A percentile compares a stretch with the other conserved stretches of the same genome.
Conservation (phyloP, 2,329 filamentous ascomycete genomes). For the Leptosphaerulina australis region DNA sequence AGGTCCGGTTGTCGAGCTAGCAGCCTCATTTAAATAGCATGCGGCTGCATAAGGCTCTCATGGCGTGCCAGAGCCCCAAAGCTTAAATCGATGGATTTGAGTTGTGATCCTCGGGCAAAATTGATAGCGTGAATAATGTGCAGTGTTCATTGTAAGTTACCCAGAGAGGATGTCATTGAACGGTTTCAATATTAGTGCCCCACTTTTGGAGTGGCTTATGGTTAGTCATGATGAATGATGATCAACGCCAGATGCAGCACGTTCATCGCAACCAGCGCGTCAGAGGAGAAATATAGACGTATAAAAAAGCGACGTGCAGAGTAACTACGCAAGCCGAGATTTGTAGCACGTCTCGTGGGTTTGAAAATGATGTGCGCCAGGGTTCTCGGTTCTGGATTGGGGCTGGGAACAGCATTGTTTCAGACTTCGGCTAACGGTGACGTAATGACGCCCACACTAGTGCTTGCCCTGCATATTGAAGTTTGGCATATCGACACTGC, state of each 20-base stretch:
- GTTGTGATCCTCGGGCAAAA: background rate
- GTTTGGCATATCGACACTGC: slow-evolving; percentile 8
- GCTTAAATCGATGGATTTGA: background rate
- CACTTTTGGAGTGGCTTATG: slow-evolving; percentile 2
- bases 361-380: slow-evolving; percentile 22
- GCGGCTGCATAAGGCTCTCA: background rate
- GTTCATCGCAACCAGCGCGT: background rate
- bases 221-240: background rate
- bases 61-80: slow-evolving; percentile 2
- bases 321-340: slow-evolving; percentile 25
- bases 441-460: slow-evolving; percentile 24
- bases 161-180: slow-evolving; percentile 6
- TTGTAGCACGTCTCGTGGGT: slow-evolving; percentile 22
- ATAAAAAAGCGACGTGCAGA: slow-evolving; percentile 1
- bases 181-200: slow-evolving; percentile 3
- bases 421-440: slow-evolving; percentile 24
- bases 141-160: background rate
- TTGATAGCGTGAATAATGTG: background rate
- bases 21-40: background rate
- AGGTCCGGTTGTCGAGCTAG: slow-evolving; percentile 6
- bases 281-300: background rate
- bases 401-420: slow-evolving; percentile 32
- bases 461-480: slow-evolving; percentile 24
- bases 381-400: slow-evolving; percentile 6
- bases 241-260: background rate